Evolutionary conservation across 2,329 filamentous ascomycete genomes (phyloP).

Genomic region (Chrysoporthe puriensis): DNA sequence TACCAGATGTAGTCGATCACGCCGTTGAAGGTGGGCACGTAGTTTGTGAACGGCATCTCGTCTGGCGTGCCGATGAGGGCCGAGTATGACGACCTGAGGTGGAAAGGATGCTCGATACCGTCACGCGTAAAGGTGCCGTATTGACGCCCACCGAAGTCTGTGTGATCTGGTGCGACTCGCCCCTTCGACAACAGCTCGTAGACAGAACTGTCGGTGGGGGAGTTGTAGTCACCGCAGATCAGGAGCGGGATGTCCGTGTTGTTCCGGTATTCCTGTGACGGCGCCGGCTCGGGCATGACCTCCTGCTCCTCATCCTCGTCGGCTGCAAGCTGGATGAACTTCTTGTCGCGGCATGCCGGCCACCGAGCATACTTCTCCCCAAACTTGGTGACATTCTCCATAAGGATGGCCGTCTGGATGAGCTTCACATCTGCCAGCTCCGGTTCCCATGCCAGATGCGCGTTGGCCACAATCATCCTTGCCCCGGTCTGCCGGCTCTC

Average conservation of each 20-base stretch:
- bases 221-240: constrained; percentile 97
- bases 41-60: constrained; percentile 93
- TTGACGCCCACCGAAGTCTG: constrained; percentile 77
- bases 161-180: constrained; percentile 75
- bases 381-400: constrained; percentile 87
- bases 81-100: constrained; percentile 85
- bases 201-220: constrained; percentile 81
- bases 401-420: constrained; percentile 91
- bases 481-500: constrained; percentile 91
- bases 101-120: constrained; percentile 94
- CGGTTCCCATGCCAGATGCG: constrained; percentile 94
- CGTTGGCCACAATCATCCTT: constrained; percentile 89
- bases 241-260: constrained; percentile 88
- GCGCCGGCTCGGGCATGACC: constrained; percentile 67
- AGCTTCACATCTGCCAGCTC: constrained; percentile 91
- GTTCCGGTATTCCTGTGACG: constrained; percentile 83
- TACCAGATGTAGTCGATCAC: constrained; percentile 99
- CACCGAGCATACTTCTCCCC: constrained; percentile 83
- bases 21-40: constrained; percentile 88
- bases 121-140: constrained; percentile 93
- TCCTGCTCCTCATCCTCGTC: constrained; percentile 54
- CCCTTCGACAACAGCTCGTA: constrained; percentile 89
- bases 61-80: constrained; percentile 80
- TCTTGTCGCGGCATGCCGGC: constrained; percentile 83
- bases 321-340: constrained; percentile 51